phyloP scores from a whole-genome alignment of 495 filamentous ascomycete genomes.

The Talaromyces borbonicus region DNA sequence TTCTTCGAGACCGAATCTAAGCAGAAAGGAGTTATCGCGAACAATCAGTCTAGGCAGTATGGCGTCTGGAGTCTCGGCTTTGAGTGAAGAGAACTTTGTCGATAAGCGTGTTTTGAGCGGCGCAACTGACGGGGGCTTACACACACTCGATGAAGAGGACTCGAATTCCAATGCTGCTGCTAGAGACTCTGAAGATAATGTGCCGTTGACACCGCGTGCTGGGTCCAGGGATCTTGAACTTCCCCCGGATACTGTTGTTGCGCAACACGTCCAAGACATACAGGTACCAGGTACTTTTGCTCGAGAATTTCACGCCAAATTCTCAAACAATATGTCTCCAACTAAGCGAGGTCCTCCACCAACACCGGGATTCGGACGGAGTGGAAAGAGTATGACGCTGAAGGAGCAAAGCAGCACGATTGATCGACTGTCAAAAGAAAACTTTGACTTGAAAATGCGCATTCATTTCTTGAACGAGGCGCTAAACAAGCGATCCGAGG shows the following conservation, averaged over 20 bases:
- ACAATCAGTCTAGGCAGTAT: conserved; percentile 89
- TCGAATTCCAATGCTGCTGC: conserved; percentile 34
- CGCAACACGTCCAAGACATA: conserved; percentile 77
- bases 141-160: conserved; percentile 53
- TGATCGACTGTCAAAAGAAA: conserved; percentile 83
- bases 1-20: conserved; percentile 37
- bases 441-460: conserved; percentile 95
- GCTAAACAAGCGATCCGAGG: conserved; percentile 85
- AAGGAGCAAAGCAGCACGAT: conserved; percentile 97
- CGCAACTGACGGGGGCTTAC: conserved; percentile 42
- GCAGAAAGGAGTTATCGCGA: conserved; percentile 53
- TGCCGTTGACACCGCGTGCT: conserved; percentile 39
- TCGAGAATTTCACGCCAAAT: conserved; percentile 64
- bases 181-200: conserved; percentile 33
- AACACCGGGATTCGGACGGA: conserved; percentile 46
- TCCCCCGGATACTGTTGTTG: conserved; percentile 81
- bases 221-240: conserved; percentile 36
- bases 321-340: conserved; percentile 42
- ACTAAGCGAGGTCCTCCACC: conserved; percentile 41
- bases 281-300: conserved; percentile 84
- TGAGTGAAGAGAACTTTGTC: conserved; percentile 48
- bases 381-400: conserved; percentile 76
- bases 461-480: conserved; percentile 95
- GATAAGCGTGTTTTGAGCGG: conserved; percentile 29
- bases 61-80: conserved; percentile 79